Evolutionary conservation across 2,329 filamentous ascomycete genomes (phyloP).

Genomic region (Leptographium wingfieldii): DNA sequence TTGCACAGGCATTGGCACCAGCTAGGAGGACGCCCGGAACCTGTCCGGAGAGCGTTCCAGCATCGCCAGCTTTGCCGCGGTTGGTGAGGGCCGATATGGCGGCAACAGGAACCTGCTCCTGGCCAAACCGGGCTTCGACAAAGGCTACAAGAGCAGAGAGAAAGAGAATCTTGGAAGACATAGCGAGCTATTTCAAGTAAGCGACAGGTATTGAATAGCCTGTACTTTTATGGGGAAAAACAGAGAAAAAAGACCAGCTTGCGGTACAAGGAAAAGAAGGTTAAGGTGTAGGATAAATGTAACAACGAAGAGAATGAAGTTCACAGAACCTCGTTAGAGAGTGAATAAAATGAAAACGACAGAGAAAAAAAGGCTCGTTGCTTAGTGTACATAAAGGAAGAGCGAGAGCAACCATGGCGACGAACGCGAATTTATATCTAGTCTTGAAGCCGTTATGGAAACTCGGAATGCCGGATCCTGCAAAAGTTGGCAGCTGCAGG

Average conservation of each 20-base stretch:
- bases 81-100: constrained; percentile 38
- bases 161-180: constrained; percentile 19
- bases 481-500: not conserved
- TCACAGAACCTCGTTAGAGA: not conserved
- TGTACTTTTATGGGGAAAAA: not conserved
- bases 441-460: not conserved
- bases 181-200: not conserved
- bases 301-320: not conserved
- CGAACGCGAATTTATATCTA: not conserved
- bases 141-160: constrained; percentile 23
- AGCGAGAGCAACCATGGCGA: not conserved
- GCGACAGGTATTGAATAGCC: not conserved
- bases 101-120: constrained; percentile 45
- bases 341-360: not conserved
- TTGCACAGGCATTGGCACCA: constrained; percentile 27
- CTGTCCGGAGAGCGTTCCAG: constrained; percentile 47
- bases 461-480: not conserved
- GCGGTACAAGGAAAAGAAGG: not conserved
- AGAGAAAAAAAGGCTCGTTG: not conserved
- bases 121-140: constrained; percentile 39
- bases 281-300: not conserved
- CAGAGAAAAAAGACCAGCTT: not conserved
- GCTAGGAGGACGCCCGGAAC: constrained; percentile 48
- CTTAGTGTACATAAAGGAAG: not conserved
- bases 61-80: constrained; percentile 43